These are phyloP conservation scores for Phytophthora sp. DNA, from an alignment of 352 stramenopile genomes.

Conservation along the genomic window DNA sequence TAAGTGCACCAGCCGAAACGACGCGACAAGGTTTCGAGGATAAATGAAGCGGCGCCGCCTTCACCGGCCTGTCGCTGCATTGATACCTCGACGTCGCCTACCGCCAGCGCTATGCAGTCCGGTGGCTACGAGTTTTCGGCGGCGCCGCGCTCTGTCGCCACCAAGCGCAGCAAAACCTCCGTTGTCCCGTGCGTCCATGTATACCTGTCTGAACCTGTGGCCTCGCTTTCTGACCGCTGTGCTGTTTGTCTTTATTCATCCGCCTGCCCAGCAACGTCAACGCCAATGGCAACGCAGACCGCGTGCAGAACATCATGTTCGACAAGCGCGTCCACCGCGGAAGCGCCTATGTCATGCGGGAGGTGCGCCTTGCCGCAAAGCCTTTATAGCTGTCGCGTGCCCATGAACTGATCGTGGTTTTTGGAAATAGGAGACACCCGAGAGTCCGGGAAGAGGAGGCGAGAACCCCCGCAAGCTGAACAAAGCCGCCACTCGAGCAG, in stretches of 20 bases:
- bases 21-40: conserved; percentile 22
- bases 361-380: conserved; percentile 34
- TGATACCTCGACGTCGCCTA: background rate
- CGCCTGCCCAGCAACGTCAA: conserved; percentile 18
- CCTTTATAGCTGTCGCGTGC: background rate
- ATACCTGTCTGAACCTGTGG: background rate
- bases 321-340: conserved; percentile 93
- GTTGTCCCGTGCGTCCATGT: conserved; percentile 34
- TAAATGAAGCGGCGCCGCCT: conserved; percentile 19
- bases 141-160: conserved; percentile 71
- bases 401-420: background rate
- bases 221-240: background rate
- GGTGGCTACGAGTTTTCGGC: conserved; percentile 77
- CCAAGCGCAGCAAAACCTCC: conserved; percentile 68
- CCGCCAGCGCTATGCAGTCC: conserved; percentile 46
- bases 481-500: conserved; percentile 26
- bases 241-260: background rate
- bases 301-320: conserved; percentile 94
- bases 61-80: background rate
- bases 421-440: conserved; percentile 42
- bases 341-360: conserved; percentile 90
- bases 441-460: conserved; percentile 24
- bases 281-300: conserved; percentile 40
- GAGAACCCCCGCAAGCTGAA: conserved; percentile 18
- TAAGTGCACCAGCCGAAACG: conserved; percentile 17